phyloP scores from a whole-genome alignment of 2,329 filamentous ascomycete genomes.

The Aspergillus versicolor region DNA sequence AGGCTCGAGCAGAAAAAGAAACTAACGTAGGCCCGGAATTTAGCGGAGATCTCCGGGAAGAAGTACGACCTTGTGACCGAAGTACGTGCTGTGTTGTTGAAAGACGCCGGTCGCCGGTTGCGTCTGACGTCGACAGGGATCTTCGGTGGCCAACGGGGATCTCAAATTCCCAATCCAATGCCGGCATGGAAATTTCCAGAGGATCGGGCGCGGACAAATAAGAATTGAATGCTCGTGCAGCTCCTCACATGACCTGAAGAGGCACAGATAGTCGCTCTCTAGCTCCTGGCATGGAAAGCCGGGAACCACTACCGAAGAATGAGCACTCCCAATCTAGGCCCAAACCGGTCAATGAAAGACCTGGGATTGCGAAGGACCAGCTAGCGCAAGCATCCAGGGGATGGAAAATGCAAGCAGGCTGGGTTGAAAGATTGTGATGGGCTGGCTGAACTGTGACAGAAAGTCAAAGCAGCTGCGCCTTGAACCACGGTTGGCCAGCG shows the following conservation, averaged over 20 bases:
- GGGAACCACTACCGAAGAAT: background rate
- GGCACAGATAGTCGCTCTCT: background rate
- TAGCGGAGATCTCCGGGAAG: background rate
- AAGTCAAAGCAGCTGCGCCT: background rate
- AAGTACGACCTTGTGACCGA: slow-evolving; percentile 1
- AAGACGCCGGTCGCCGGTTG: background rate
- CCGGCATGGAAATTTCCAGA: background rate
- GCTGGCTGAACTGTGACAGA: background rate
- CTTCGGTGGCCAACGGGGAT: background rate
- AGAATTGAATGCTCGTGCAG: background rate
- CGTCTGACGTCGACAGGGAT: background rate
- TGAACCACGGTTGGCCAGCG: slow-evolving; percentile 14
- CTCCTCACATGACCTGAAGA: slow-evolving; percentile 11
- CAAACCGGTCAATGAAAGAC: slow-evolving; percentile 5
- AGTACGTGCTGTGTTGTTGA: background rate
- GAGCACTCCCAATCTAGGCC: background rate
- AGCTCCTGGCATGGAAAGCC: background rate
- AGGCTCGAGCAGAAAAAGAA: background rate
- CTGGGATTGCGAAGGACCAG: background rate
- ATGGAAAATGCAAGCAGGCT: background rate
- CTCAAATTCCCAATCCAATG: background rate
- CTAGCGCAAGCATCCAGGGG: background rate
- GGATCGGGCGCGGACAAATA: background rate
- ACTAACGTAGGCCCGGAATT: background rate
- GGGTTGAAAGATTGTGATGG: background rate